These are phyloP conservation scores for Diddensiella transvaalensis DNA, from an alignment of 805 yeast genomes.

Conservation along the genomic window DNA sequence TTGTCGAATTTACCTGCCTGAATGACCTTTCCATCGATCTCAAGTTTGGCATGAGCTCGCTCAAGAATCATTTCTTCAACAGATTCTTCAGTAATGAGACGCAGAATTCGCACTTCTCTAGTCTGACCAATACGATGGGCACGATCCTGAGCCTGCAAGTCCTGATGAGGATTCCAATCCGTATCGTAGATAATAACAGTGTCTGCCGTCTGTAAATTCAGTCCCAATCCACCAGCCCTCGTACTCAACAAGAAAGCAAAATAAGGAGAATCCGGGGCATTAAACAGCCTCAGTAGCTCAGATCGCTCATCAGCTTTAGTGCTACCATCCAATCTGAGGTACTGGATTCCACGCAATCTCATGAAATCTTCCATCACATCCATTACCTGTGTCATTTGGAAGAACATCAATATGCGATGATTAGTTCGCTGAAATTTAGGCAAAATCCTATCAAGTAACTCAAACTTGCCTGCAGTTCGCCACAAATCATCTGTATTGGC, in stretches of 20 bases:
- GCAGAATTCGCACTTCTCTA: constrained; percentile 88
- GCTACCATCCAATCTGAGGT: constrained; percentile 88
- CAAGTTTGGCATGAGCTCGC: constrained; percentile 87
- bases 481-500: constrained; percentile 73
- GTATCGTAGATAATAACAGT: constrained; percentile 96
- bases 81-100: constrained; percentile 87
- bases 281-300: constrained; percentile 69
- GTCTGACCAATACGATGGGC: constrained; percentile 99
- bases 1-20: constrained; percentile 99
- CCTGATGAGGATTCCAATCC: constrained; percentile 99
- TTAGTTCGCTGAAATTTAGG: constrained; percentile 85
- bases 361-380: constrained; percentile 97
- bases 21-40: constrained; percentile 95
- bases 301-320: constrained; percentile 96
- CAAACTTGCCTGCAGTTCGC: constrained; percentile 96
- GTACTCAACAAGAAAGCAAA: constrained; percentile 87
- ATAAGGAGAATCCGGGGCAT: constrained; percentile 80
- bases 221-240: constrained; percentile 97
- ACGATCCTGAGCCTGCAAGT: constrained; percentile 97
- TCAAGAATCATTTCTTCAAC: constrained; percentile 93
- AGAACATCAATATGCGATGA: constrained; percentile 87
- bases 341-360: constrained; percentile 64
- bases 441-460: constrained; percentile 77
- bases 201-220: constrained; percentile 94
- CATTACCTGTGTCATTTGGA: constrained; percentile 98